A percentile compares a stretch with the other conserved stretches of the same genome.
phyloP scores from a whole-genome alignment of 148 eudicot species.

The Polygonum maritimum region DNA sequence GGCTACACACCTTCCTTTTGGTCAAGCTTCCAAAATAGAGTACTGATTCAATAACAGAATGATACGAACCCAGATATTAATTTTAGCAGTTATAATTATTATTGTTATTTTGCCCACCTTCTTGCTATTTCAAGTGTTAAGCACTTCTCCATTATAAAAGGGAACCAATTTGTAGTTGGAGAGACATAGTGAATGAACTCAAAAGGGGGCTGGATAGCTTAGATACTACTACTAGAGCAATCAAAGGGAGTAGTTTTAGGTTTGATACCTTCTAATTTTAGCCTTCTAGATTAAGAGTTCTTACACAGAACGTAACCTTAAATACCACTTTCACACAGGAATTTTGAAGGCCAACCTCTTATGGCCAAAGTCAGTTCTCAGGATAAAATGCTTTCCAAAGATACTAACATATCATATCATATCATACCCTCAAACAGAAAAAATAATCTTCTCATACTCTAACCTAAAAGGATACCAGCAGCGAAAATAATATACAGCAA shows the following conservation, averaged over 20 bases:
- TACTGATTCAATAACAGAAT: background rate
- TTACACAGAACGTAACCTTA: background rate
- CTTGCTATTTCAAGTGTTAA: too few relatives aligned
- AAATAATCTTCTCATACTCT: background rate
- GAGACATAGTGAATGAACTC: too few relatives aligned
- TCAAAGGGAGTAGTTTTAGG: too few relatives aligned
- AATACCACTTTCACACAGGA: background rate
- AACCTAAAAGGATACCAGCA: background rate
- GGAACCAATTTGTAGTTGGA: too few relatives aligned
- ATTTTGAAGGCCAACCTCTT: background rate
- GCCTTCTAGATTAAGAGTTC: background rate
- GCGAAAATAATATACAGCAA: background rate
- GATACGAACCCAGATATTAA: too few relatives aligned
- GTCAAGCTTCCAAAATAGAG: background rate
- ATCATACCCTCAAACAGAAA: too few relatives aligned
- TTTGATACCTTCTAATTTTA: too few relatives aligned
- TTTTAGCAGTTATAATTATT: too few relatives aligned
- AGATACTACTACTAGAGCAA: too few relatives aligned
- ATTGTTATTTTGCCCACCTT: too few relatives aligned
- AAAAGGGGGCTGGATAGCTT: too few relatives aligned
- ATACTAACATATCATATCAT: background rate
- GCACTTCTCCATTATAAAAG: too few relatives aligned
- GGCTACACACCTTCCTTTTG: background rate
- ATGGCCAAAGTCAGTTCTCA: background rate
- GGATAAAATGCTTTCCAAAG: background rate